phyloP scores from a whole-genome alignment of 192 early-diverging fungal genomes.

The Entomortierella lignicola region DNA sequence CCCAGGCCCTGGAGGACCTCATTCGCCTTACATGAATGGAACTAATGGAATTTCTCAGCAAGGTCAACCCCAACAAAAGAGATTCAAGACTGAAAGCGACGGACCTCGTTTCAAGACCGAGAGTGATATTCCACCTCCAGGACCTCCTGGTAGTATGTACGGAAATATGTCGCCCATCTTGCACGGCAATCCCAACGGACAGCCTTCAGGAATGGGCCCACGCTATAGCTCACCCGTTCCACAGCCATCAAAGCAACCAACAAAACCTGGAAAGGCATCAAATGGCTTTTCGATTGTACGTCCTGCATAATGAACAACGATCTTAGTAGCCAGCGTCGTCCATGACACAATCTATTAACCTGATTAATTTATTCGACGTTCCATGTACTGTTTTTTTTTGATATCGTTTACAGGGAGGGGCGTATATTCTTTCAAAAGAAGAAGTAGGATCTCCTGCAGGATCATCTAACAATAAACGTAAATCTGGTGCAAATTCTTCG shows the following conservation, averaged over 20 bases:
- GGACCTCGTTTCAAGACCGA: constrained; percentile 51
- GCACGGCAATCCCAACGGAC: constrained; percentile 60
- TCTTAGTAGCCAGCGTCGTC: too few relatives aligned
- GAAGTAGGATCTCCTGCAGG: constrained; percentile 22
- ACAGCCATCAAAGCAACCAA: constrained; percentile 31
- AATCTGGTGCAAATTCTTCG: constrained; percentile 20
- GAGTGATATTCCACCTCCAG: constrained; percentile 50
- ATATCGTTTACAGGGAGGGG: constrained; percentile 12
- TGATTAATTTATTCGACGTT: too few relatives aligned
- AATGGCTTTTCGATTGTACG: too few relatives aligned
- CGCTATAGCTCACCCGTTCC: constrained; percentile 48
- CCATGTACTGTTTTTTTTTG: background rate
- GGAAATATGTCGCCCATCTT: constrained; percentile 56
- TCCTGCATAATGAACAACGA: too few relatives aligned
- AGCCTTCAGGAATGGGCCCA: constrained; percentile 57
- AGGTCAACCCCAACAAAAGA: constrained; percentile 55
- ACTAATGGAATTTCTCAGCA: constrained; percentile 49
- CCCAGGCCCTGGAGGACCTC: constrained; percentile 50
- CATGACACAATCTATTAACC: too few relatives aligned
- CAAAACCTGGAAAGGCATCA: constrained; percentile 39
- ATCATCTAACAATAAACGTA: constrained; percentile 33
- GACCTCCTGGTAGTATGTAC: constrained; percentile 57
- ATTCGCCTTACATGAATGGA: constrained; percentile 58
- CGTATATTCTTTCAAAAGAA: constrained; percentile 41
- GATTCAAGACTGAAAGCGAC: constrained; percentile 45